Evolutionary conservation across 83 land plant species (phyloP).

Genomic region (Picea mariana): DNA sequence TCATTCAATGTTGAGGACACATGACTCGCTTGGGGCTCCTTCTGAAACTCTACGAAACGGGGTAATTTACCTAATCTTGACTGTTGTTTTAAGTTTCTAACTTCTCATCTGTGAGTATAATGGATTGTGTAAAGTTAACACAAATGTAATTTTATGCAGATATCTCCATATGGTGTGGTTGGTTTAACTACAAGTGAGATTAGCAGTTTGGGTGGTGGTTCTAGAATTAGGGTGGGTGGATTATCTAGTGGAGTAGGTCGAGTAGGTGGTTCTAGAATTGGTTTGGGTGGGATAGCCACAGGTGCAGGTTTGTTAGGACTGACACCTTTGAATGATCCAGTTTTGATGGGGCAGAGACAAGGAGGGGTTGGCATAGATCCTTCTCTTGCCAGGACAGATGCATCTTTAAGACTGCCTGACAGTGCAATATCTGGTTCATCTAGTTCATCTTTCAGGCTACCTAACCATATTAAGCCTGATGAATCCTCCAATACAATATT

Average conservation of each 20-base stretch:
- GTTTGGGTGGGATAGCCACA: slow-evolving; percentile 5
- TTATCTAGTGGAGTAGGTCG: slow-evolving; percentile 14
- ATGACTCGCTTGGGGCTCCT: slow-evolving; percentile 18
- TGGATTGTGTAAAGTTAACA: background rate
- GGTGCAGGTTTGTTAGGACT: slow-evolving; percentile 15
- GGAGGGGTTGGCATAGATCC: slow-evolving; percentile 23
- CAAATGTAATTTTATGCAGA: slow-evolving; percentile 10
- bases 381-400: slow-evolving; percentile 7
- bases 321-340: slow-evolving; percentile 23
- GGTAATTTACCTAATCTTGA: background rate
- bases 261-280: slow-evolving; percentile 15
- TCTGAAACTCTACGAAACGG: slow-evolving; percentile 11
- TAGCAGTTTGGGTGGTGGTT: background rate
- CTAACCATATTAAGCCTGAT: no score
- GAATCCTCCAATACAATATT: no score
- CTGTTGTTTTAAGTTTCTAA: background rate
- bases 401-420: slow-evolving; percentile 7
- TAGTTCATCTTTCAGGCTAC: no score
- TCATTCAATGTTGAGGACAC: background rate
- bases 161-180: slow-evolving; percentile 20
- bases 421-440: background rate
- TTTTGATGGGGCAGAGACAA: slow-evolving; percentile 27
- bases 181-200: background rate
- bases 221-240: slow-evolving; percentile 13
- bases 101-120: background rate